Evolutionary conservation across 371 early-diverging fungal species (phyloP), one percentile per base, ranked within the genome.

Genomic region (Scutellospora calospora): DNA sequence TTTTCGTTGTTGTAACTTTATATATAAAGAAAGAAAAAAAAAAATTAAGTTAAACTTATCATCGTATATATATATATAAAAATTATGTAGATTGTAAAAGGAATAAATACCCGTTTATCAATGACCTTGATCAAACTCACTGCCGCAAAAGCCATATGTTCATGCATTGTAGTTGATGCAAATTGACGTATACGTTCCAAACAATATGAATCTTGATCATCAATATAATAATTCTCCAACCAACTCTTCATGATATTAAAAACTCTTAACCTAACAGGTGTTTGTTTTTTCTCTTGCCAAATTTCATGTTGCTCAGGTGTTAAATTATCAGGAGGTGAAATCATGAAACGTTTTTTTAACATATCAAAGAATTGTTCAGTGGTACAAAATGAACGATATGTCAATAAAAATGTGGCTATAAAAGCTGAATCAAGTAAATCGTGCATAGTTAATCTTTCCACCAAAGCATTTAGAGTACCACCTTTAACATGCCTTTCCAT

Each of bases 241-340:
- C 98, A 98, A 11, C 90, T 89, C 81, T 97, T 96, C 83, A 97
- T 92, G 11, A 97, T 91, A 83, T 96, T 97, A 84, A 93, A 94
- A 3, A 98, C 97, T n/a, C 90, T 87, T 73, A 97, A 85, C 12
- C 97, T 94, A 45, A 97, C 91, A 0, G 96, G 94, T 54, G 90
- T 94, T 62, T 93, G 87, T 83, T 98, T 97, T 83, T 93, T 94
- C 73, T 96, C 96, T 66, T 87, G 88, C 98, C 98, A 98, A 2
- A 89, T 84, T 20, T 88, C 89, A 14, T 91, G 71, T 80, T 98
- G 95, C 27, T 93, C 91, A 1, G 85, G 78, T 2, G 83, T 85
- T 60, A 98, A 82, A 27, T 89, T 91, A 0, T 85, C 83, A 0
- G 98, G 97, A 5, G 96, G 92, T 18, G 85, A 76, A 49, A 97